phyloP scores from a whole-genome alignment of 192 early-diverging fungal species.

The Coemansia sp. region DNA sequence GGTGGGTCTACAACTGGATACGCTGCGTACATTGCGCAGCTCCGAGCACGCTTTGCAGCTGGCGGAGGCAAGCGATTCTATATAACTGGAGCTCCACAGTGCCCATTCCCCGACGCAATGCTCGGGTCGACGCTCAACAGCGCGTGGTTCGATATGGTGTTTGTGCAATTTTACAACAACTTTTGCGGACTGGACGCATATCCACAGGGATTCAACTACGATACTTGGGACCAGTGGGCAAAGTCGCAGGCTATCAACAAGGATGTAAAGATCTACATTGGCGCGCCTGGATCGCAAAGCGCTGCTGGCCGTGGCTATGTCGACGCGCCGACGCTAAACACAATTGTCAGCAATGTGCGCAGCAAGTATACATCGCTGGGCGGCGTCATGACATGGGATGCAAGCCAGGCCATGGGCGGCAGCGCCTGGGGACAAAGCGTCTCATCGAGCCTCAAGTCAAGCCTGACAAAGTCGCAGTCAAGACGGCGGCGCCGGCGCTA shows the following conservation, averaged over 20 bases:
- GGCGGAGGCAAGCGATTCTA: slow-evolving; percentile 54
- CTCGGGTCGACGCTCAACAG: slow-evolving; percentile 57
- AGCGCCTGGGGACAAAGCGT: slow-evolving; percentile 33
- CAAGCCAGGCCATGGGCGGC: slow-evolving; percentile 36
- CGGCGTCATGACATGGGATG: slow-evolving; percentile 71
- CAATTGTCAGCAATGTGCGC: slow-evolving; percentile 44
- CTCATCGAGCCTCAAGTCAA: slow-evolving; percentile 32
- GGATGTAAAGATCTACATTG: slow-evolving; percentile 58
- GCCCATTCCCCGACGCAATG: slow-evolving; percentile 59
- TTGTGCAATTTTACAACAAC: slow-evolving; percentile 70
- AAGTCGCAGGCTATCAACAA: slow-evolving; percentile 55
- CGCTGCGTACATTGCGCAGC: slow-evolving; percentile 46
- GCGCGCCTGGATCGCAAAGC: slow-evolving; percentile 57
- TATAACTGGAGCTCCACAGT: slow-evolving; percentile 62
- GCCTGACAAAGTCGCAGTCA: not conserved
- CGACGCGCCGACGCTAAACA: slow-evolving; percentile 22
- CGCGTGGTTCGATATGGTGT: slow-evolving; percentile 64
- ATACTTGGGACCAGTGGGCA: slow-evolving; percentile 62
- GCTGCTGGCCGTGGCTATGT: slow-evolving; percentile 58
- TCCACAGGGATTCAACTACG: slow-evolving; percentile 54
- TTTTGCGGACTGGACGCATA: slow-evolving; percentile 58
- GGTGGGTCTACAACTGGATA: slow-evolving; percentile 53
- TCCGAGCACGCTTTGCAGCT: slow-evolving; percentile 49
- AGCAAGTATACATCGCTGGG: slow-evolving; percentile 54
- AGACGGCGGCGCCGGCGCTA: not conserved